Conservation (phyloP, 805 yeast species). For the Candida cerambycidarum region DNA sequence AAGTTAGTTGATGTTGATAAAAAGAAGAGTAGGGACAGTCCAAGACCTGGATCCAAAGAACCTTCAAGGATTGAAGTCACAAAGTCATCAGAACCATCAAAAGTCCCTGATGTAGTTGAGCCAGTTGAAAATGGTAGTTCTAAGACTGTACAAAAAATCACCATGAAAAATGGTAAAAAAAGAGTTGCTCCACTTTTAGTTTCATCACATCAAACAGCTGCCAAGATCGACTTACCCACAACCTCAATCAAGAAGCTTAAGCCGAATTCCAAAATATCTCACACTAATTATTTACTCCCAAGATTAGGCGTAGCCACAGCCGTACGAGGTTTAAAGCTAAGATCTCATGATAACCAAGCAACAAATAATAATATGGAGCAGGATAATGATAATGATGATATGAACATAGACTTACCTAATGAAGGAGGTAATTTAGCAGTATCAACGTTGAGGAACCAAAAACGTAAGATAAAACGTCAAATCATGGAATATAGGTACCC, state of each 20-base stretch:
- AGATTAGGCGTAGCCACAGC: slow-evolving; percentile 63
- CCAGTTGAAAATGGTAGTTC: too few species aligned
- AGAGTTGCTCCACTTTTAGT: slow-evolving; percentile 71
- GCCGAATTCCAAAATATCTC: slow-evolving; percentile 37
- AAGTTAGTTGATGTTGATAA: too few species aligned
- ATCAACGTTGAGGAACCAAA: slow-evolving; percentile 31
- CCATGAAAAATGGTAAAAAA: slow-evolving; percentile 73
- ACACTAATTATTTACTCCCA: slow-evolving; percentile 54
- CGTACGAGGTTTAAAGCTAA: slow-evolving; percentile 52
- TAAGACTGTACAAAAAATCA: slow-evolving; percentile 41
- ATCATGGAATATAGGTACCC: slow-evolving; percentile 36
- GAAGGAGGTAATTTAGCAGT: slow-evolving; percentile 24
- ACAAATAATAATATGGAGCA: slow-evolving; percentile 24
- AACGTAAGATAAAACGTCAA: slow-evolving; percentile 29
- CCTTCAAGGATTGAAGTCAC: too few species aligned
- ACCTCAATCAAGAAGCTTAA: slow-evolving; percentile 19
- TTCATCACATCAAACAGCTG: slow-evolving; percentile 35
- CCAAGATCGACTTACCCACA: slow-evolving; percentile 4
- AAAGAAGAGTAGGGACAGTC: too few species aligned
- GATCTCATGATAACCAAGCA: slow-evolving; percentile 16
- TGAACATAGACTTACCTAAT: slow-evolving; percentile 30
- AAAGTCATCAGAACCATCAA: too few species aligned
- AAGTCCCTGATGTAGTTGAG: too few species aligned
- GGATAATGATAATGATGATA: slow-evolving; percentile 53
- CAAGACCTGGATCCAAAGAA: too few species aligned